Base-by-base conservation (phyloP, 2,329 filamentous ascomycete species). In the Lasiodiplodia sp. region DNA sequence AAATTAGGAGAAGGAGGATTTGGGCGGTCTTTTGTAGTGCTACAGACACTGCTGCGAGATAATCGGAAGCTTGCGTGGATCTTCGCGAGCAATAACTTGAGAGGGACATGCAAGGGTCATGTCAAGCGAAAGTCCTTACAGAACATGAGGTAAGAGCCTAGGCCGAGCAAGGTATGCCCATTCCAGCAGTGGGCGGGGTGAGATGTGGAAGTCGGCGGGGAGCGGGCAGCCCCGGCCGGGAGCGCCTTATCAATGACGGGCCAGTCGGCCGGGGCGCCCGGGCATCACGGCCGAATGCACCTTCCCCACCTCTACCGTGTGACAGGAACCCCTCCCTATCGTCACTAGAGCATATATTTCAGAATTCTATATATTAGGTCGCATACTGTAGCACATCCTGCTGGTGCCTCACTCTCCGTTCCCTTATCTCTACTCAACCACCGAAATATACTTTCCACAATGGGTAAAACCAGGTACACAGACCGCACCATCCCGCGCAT, bases 401-500 rank as follows among this genome's bases (percentile, higher is more conserved):
- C 23, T 18, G 23, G 23, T 10, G 21, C 21, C 51, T 11, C n/a
- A 10, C 47, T 53, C 51, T 25, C 4, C 23, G 2, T 53, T 53
- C 51, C 23, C 12, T 21, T 21, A 21, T 28, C 28, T 28, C 4
- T 1, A 28, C 28, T 28, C 37, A 38, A 38, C 37, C 37, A 38
- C 37, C 37, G 10, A 53, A 11, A 21, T 11, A n/a, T 28, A 28
- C 28, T 11, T 21, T n/a, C n/a, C 51, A 34, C 16, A 16, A 64
- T 64, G 60, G 47, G 31, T 10, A 51, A 37, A 7, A 64, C 60
- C 14, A 52, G 60, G 21, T 66, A 55, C 72, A 70, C 77, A 16
- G 74, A 81, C 65, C 81, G 83, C 8, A 71, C 75, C 4, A 84
- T 87, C 69, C 85, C 84, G 5, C 78, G 80, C 69, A 86, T 90